Conservation (phyloP, 768 basidiomycete species). For the Mycena venus region DNA sequence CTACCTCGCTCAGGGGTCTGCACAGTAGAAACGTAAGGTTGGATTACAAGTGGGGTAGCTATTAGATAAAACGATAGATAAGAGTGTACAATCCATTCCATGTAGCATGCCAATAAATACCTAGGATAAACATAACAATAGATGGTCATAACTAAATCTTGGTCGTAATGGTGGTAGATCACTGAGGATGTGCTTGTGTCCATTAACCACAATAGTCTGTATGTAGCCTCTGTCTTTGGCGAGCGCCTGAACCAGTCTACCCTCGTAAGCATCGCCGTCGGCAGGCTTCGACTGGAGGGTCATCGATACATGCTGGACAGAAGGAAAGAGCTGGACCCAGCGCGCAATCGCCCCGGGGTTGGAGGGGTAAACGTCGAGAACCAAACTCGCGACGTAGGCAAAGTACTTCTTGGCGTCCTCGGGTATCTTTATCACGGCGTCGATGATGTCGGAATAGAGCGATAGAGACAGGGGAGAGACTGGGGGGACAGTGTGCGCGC, state of each 20-base stretch:
- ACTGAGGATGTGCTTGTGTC: not conserved
- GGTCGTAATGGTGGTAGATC: not conserved
- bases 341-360: conserved; percentile 15
- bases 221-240: not conserved
- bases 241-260: conserved; percentile 6
- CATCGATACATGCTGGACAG: conserved; percentile 16
- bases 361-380: conserved; percentile 16
- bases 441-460: conserved; percentile 22
- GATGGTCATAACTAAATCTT: not conserved
- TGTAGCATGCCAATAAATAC: not conserved
- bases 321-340: conserved; percentile 28
- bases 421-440: not conserved
- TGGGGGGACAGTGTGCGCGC: not conserved
- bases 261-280: not conserved
- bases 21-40: no score
- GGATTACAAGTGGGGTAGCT: no score
- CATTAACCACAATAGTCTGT: conserved; percentile 8
- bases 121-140: not conserved
- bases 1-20: not conserved
- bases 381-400: conserved; percentile 7
- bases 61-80: no score
- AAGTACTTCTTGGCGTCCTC: not conserved
- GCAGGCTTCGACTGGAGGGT: not conserved
- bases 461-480: conserved; percentile 13
- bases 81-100: not conserved